These are phyloP conservation scores for Aristolochia californica DNA, from an alignment of 164 flowering plant species.

Conservation along the genomic window DNA sequence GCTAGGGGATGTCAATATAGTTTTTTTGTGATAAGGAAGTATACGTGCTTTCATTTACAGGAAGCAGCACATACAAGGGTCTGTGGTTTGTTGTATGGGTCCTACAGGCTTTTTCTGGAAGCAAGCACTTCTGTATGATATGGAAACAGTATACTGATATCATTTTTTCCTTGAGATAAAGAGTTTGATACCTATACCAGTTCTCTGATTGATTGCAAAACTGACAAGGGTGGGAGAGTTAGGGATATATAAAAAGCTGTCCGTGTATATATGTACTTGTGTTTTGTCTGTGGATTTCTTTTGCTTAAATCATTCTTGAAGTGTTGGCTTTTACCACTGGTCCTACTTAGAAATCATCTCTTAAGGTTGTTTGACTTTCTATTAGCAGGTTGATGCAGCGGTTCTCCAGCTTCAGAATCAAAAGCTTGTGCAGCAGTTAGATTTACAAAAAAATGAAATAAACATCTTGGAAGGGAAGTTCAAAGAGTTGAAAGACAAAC, in stretches of 20 bases:
- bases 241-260: not conserved
- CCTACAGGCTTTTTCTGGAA: no score
- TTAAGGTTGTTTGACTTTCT: not conserved
- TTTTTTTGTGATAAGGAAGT: no score
- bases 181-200: no score
- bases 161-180: no score
- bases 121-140: no score
- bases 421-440: constrained; percentile 79
- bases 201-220: no score
- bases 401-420: constrained; percentile 84
- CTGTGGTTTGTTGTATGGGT: no score
- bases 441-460: constrained; percentile 60
- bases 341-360: not conserved
- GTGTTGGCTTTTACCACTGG: not conserved
- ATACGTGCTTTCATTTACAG: no score
- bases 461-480: constrained; percentile 57
- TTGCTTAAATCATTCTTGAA: not conserved
- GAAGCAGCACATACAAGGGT: no score
- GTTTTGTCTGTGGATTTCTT: not conserved
- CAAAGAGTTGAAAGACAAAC: constrained; percentile 47
- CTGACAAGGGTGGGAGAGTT: not conserved
- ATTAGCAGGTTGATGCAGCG: constrained; percentile 66
- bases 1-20: no score
- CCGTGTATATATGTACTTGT: not conserved
- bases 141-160: no score